These are phyloP conservation scores for Chenopodium quinoa DNA, from an alignment of 148 eudicot genomes.

Conservation along the genomic window DNA sequence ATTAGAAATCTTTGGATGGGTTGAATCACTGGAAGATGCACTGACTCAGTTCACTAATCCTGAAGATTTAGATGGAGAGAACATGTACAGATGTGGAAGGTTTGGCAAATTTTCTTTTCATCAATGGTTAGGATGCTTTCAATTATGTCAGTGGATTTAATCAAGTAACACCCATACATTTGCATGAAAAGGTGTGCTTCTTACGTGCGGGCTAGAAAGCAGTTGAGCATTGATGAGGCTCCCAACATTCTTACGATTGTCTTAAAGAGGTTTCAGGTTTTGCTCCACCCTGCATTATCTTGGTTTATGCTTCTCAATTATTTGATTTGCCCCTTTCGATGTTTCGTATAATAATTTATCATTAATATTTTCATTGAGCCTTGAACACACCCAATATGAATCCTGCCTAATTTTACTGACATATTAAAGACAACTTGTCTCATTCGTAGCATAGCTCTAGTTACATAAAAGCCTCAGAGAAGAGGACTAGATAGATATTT, in stretches of 20 bases:
- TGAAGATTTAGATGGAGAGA: conserved; percentile 96
- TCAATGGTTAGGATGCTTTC: background rate
- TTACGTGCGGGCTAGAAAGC: conserved; percentile 87
- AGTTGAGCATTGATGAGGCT: conserved; percentile 83
- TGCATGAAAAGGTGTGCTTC: conserved; percentile 59
- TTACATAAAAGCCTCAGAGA: background rate
- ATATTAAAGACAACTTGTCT: background rate
- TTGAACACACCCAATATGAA: background rate
- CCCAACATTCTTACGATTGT: conserved; percentile 93
- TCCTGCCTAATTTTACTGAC: background rate
- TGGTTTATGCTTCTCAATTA: background rate
- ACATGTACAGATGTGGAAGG: conserved; percentile 98
- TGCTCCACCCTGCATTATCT: background rate
- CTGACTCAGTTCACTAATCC: conserved; percentile 83
- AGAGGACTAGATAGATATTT: background rate
- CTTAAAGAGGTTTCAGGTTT: conserved; percentile 94
- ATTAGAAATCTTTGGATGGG: conserved; percentile 87
- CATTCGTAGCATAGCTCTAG: background rate
- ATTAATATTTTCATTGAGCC: background rate
- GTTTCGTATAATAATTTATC: background rate
- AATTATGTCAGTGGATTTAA: background rate
- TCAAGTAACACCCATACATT: conserved; percentile 19
- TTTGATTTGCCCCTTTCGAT: background rate
- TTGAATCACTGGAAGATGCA: conserved; percentile 89
- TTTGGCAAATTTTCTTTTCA: conserved; percentile 29